phyloP scores from a whole-genome alignment of 768 basidiomycete species.

The Terana coerulea region DNA sequence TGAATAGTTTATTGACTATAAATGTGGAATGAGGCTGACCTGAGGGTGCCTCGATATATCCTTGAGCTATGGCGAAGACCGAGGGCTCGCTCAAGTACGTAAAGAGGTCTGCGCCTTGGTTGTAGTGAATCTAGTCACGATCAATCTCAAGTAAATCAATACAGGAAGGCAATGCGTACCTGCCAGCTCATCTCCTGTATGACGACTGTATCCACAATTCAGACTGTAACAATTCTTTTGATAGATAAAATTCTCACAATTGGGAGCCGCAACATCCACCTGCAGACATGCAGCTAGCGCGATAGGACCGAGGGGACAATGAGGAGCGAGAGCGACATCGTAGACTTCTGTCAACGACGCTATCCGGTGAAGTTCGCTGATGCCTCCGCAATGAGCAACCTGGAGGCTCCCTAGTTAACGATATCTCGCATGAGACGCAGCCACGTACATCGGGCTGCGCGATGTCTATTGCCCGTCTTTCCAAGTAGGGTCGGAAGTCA shows the following conservation, averaged over 20 bases:
- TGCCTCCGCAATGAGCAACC: constrained; percentile 60
- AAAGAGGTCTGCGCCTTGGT: constrained; percentile 55
- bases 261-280: constrained; percentile 53
- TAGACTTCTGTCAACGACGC: constrained; percentile 61
- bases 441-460: constrained; percentile 60
- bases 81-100: constrained; percentile 52
- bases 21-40: no score
- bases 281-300: constrained; percentile 70
- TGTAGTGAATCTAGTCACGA: constrained; percentile 61
- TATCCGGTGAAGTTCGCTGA: constrained; percentile 54
- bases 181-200: constrained; percentile 69
- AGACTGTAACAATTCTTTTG: no score
- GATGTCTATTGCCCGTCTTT: constrained; percentile 60
- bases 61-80: constrained; percentile 51
- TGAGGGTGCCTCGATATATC: constrained; percentile 43
- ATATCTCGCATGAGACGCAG: no score
- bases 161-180: constrained; percentile 27
- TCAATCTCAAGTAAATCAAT: neutral
- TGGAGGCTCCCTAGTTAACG: no score
- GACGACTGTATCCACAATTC: constrained; percentile 37
- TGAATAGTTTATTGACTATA: no score
- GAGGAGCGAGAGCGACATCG: constrained; percentile 69
- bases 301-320: constrained; percentile 70
- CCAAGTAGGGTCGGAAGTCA: constrained; percentile 65
- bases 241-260: no score